phyloP scores from a whole-genome alignment of 306 rosid species.

The Vigna reflexopilosa region DNA sequence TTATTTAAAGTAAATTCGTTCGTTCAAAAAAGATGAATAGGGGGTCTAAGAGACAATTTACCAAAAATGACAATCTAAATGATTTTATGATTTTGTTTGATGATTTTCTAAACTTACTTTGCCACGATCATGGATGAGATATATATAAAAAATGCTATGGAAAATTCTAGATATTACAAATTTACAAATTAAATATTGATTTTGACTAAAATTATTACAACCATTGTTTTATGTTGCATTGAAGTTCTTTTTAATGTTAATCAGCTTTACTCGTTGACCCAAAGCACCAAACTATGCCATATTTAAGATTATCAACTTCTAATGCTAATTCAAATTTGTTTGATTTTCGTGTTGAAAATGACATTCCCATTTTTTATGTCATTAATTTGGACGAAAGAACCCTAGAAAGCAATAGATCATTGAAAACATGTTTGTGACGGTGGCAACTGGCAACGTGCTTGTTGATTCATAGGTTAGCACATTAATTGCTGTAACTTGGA shows the following conservation, averaged over 20 bases:
- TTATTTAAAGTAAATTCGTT: no score
- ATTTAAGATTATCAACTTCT: background rate
- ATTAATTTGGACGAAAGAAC: background rate
- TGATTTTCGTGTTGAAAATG: slow-evolving; percentile 26
- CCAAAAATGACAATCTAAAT: no score
- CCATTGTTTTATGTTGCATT: no score
- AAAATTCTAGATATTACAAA: no score
- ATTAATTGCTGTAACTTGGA: background rate
- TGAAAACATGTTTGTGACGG: slow-evolving; percentile 4
- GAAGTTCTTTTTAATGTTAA: background rate
- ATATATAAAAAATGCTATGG: no score
- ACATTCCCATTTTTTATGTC: slow-evolving; percentile 5
- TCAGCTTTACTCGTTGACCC: background rate
- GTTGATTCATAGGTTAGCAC: slow-evolving; percentile 11
- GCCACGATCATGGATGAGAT: no score
- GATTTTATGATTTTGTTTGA: no score
- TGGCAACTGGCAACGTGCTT: slow-evolving; percentile 14
- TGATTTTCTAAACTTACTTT: no score
- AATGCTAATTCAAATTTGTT: background rate
- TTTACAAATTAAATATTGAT: no score
- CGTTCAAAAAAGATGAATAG: no score
- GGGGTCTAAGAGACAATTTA: no score
- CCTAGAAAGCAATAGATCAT: slow-evolving; percentile 18
- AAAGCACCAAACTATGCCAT: background rate
- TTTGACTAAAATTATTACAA: no score